These are phyloP conservation scores for Hemerocallis citrina DNA, from an alignment of 106 monocot species.

Conservation along the genomic window DNA sequence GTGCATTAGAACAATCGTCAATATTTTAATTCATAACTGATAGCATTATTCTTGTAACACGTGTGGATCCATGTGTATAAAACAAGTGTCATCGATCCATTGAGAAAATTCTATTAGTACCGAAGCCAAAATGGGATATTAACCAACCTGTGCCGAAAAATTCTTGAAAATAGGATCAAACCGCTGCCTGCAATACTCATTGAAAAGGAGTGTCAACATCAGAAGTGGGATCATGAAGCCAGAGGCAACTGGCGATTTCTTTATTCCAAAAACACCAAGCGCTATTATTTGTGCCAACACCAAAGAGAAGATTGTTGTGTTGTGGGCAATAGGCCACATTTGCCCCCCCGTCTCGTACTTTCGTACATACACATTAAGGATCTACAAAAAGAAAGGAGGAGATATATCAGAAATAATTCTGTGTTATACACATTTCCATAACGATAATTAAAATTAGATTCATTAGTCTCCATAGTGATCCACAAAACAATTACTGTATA, in stretches of 20 bases:
- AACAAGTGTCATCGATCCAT: not conserved
- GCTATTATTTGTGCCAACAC: conserved; percentile 82
- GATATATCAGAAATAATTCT: not conserved
- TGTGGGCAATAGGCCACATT: conserved; percentile 90
- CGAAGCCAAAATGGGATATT: not conserved
- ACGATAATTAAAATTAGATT: not conserved
- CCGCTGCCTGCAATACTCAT: conserved; percentile 79
- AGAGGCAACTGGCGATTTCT: conserved; percentile 55
- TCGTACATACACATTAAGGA: conserved; percentile 77
- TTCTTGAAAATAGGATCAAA: conserved; percentile 67
- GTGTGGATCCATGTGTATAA: not conserved
- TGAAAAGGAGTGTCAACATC: conserved; percentile 77
- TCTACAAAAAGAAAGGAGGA: conserved; percentile 39
- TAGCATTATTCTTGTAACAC: not conserved
- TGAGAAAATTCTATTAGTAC: not conserved
- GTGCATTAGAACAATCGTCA: not conserved
- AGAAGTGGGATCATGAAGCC: conserved; percentile 75
- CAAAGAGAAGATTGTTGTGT: conserved; percentile 87
- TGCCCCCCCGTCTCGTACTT: conserved; percentile 78
- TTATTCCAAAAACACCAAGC: conserved; percentile 85
- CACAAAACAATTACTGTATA: not conserved
- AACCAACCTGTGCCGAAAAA: conserved; percentile 66
- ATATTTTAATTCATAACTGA: not conserved
- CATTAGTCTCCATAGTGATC: not conserved
- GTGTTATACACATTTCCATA: not conserved